Evolutionary conservation across 2,329 filamentous ascomycete genomes (phyloP), one percentile per base, ranked within the genome.

Genomic region (Akanthomyces muscarius): DNA sequence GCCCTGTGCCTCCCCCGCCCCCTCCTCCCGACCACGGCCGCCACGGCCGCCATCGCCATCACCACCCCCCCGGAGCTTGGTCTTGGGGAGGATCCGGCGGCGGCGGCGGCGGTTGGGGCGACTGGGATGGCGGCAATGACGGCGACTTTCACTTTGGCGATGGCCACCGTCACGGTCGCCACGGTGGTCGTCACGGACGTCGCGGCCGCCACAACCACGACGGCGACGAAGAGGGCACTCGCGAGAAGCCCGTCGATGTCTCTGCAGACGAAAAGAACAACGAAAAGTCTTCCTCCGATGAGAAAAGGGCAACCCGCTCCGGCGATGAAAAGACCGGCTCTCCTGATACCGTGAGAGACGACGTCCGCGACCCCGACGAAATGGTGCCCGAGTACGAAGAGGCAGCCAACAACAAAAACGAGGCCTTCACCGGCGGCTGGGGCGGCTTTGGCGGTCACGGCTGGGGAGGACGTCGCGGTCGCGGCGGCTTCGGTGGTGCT

Each of bases 251-350:
- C 23, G 66, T 66, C 45, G 68, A 66, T 25, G 59, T 61, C 21
- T 65, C 63, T 50, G 65, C 67, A 13, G 69, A 69, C 50, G 68
- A 69, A 41, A 71, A 67, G 63, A 63, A 62, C 61, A 50, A 62
- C 61, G 44, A 61, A 62, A 52, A 65, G 58, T 47, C 48, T 25
- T 65, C 48, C 25, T 65, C 61, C 33, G 71, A 73, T 2, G 68
- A 69, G 33, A 66, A 69, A n/a, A 64, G 63, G 52, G 63, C 2
- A 6, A 38, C 28, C 11, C 1, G 66, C 25, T 57, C 64, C 56
- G 67, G 71, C 50, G 68, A 70, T 21, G 73, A 76, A 51, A 76
- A 72, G 68, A 71, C 72, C n/a, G 68, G 69, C 50, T 72, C 74
- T 21, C 69, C 76, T 6, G 75, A 76, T 25, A 76, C 73, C 56